A percentile compares a stretch with the other conserved stretches of the same genome.
phyloP scores from a whole-genome alignment of 345 rosid species.

The Conringia planisiliqua region DNA sequence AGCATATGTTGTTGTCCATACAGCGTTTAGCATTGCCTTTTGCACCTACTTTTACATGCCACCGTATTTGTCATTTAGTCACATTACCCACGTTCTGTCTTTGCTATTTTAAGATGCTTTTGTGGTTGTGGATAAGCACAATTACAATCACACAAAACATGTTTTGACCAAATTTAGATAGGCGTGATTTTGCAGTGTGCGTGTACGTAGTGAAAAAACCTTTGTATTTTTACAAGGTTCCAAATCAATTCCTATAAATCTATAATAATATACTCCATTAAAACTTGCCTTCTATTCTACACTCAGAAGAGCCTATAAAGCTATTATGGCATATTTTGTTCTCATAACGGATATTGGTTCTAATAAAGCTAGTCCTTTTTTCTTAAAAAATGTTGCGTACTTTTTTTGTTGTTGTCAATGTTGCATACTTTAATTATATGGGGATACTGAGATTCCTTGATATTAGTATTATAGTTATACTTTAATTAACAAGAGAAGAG shows the following conservation, averaged over 20 bases:
- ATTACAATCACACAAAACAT: constrained; percentile 11
- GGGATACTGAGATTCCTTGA: constrained; percentile 19
- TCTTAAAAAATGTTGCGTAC: neutral
- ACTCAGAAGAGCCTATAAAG: neutral
- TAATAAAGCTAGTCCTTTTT: neutral
- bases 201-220: neutral
- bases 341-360: neutral
- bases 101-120: constrained; percentile 3
- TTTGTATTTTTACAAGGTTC: neutral
- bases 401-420: constrained; percentile 6
- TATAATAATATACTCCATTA: neutral
- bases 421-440: constrained; percentile 13
- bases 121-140: constrained; percentile 15
- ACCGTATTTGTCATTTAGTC: constrained; percentile 13
- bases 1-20: neutral
- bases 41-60: constrained; percentile 9
- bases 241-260: neutral
- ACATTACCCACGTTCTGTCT: constrained; percentile 17
- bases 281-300: neutral
- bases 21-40: neutral
- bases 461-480: neutral
- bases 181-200: neutral
- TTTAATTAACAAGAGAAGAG: neutral
- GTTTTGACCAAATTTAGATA: constrained; percentile 23
- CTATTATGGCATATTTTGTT: neutral